Conservation (phyloP, 106 monocot species). For the Dendrobium huoshanense region DNA sequence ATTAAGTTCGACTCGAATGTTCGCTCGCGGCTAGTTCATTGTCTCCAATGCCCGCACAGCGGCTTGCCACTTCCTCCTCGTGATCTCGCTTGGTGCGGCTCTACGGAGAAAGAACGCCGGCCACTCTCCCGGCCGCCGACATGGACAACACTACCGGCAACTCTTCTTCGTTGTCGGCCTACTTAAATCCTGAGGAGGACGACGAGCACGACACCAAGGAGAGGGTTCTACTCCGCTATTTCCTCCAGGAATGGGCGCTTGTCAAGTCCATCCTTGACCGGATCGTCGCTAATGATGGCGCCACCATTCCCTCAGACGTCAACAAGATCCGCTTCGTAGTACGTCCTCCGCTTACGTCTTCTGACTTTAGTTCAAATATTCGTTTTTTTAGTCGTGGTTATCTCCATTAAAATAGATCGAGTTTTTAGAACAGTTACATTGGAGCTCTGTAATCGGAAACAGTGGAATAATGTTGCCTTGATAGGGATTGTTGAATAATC, state of each 20-base stretch:
- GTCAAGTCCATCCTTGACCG: conserved; percentile 62
- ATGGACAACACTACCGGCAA: conserved; percentile 17
- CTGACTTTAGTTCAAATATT: background rate
- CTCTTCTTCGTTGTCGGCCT: background rate
- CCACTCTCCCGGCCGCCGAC: background rate
- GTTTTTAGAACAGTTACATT: background rate
- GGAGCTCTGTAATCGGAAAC: background rate
- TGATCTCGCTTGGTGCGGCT: background rate
- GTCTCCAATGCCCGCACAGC: no score
- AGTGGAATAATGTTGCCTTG: background rate
- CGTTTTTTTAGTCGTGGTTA: background rate
- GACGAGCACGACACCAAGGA: conserved; percentile 89
- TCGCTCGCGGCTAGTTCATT: no score
- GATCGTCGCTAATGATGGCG: conserved; percentile 55
- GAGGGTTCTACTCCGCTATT: conserved; percentile 62
- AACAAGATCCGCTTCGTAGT: conserved; percentile 87
- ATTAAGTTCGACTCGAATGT: no score
- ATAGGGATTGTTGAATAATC: background rate
- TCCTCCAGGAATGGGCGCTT: conserved; percentile 82
- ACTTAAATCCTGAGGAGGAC: conserved; percentile 27
- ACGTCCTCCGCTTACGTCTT: conserved; percentile 8
- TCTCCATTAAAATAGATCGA: background rate
- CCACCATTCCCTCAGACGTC: conserved; percentile 45
- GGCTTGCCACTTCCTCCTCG: no score
- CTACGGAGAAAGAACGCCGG: background rate